Percentiles rank a stretch among this genome's conserved stretches.
Conservation (phyloP, 345 rosid genomes). For the Eucalyptus curtisii region DNA sequence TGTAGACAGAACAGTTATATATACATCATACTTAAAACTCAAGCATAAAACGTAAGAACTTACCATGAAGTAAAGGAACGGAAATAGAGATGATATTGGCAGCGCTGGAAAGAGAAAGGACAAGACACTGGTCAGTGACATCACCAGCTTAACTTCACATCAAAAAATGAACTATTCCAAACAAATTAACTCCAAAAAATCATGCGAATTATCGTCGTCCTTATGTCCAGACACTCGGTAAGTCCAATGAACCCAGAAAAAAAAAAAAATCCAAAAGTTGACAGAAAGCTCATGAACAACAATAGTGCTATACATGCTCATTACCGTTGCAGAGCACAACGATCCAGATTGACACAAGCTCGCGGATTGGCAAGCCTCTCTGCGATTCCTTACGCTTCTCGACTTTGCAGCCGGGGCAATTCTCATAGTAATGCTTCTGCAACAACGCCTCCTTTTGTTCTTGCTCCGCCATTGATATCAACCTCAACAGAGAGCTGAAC, state of each 20-base stretch:
- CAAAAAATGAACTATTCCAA: neutral
- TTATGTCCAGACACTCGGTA: neutral
- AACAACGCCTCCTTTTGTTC: slow-evolving; percentile 26
- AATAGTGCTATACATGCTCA: neutral
- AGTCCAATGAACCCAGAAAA: neutral
- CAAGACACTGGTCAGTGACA: neutral
- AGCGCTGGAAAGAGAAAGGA: slow-evolving; percentile 43
- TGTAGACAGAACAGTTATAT: neutral
- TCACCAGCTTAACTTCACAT: neutral
- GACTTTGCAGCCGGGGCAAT: slow-evolving; percentile 79
- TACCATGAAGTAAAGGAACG: slow-evolving; percentile 89
- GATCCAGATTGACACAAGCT: slow-evolving; percentile 56
- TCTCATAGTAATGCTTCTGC: slow-evolving; percentile 34
- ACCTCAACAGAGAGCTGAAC: neutral
- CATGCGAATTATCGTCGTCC: neutral
- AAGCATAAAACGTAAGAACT: slow-evolving; percentile 4
- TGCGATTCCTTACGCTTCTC: slow-evolving; percentile 40
- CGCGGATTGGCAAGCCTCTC: slow-evolving; percentile 46
- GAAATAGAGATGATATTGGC: slow-evolving; percentile 82
- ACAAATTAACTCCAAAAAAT: neutral
- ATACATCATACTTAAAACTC: neutral
- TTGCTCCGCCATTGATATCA: slow-evolving; percentile 1
- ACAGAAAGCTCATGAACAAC: neutral
- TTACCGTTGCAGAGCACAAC: slow-evolving; percentile 62
- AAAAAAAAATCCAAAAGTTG: neutral